Evolutionary conservation across 345 rosid genomes (phyloP), one percentile per base, ranked within the genome.

Genomic region (Streptanthus diversifolius): DNA sequence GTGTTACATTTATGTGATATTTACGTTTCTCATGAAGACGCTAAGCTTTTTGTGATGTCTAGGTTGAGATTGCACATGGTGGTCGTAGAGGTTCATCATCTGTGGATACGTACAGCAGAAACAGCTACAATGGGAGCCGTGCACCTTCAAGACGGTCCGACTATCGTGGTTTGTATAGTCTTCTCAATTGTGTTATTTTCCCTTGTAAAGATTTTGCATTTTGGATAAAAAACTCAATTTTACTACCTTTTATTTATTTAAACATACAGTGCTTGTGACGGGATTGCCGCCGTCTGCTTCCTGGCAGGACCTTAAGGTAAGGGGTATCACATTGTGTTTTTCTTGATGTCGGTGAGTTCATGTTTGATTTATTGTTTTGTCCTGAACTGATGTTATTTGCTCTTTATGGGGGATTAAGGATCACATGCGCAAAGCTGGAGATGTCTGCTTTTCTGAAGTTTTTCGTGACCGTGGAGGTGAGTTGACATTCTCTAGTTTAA

Each of bases 301-400:
- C 24, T 95, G 99, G 99, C 98, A 95, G 78, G 99, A 95, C 79
- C 90, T 92, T n/a, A 95, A 95, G 92, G 99, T 95, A 55, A 77
- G 11, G 25, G 9, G 0, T 45, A 54, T 17, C 22, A 5, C 19
- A 7, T 47, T 8, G 6, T 33, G 30, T n/a, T 39, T 22, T n/a
- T 68, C 5, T 44, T 5, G n/a, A 36, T 40, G 33, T 29, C 24
- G 44, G 0, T 57, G 71, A 1, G 22, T 35, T 41, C 15, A 17
- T 41, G n/a, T 33, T 68, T 15, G 17, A 8, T 19, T 43, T 3
- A 7, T 2, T 8, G 1, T 22, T 32, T 36, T 22, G 5, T 35
- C 13, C n/a, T 36, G 35, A 2, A 27, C 49, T 40, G 3, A 24
- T 65, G 4, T 22, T 37, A 17, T 29, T 59, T 18, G 53, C 11